These are phyloP conservation scores for Lantana camara DNA, from an alignment of 257 asterid genomes.

Conservation along the genomic window DNA sequence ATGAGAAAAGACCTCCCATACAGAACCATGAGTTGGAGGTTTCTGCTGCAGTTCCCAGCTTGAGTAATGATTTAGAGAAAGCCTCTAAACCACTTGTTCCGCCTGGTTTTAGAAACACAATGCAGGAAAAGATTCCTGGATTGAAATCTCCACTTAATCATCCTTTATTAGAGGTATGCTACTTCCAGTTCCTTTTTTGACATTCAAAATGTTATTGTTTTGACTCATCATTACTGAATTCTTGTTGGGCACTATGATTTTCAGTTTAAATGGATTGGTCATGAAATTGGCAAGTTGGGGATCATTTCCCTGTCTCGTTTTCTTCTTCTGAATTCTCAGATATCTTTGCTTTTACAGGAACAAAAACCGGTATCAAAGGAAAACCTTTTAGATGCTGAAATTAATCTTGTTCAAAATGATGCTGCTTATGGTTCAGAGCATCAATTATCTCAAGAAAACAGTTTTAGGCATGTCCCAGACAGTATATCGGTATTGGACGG, in stretches of 20 bases:
- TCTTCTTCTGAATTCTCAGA: not conserved
- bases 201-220: too few relatives aligned
- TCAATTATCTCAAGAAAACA: conserved; percentile 31
- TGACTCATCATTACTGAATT: not conserved
- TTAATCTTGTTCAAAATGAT: conserved; percentile 33
- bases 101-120: conserved; percentile 57
- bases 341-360: conserved; percentile 35
- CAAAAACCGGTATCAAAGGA: conserved; percentile 38
- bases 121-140: conserved; percentile 49
- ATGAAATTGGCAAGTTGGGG: too few relatives aligned
- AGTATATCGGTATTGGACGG: conserved; percentile 29
- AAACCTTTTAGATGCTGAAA: conserved; percentile 32
- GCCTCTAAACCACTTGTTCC: conserved; percentile 66
- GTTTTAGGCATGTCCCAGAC: conserved; percentile 33
- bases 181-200: not conserved
- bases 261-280: not conserved
- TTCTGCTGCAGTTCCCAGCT: conserved; percentile 27
- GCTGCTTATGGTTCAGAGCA: conserved; percentile 31
- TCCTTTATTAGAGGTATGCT: conserved; percentile 45
- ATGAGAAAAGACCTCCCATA: conserved; percentile 33
- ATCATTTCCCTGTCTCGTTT: not conserved
- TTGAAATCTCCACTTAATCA: conserved; percentile 37
- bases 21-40: conserved; percentile 38
- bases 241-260: not conserved
- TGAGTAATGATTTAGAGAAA: conserved; percentile 44